Percentiles rank a stretch among this genome's conserved stretches.
These are phyloP conservation scores for Lasiosphaeria miniovina DNA, from an alignment of 495 filamentous ascomycete genomes.

Conservation along the genomic window DNA sequence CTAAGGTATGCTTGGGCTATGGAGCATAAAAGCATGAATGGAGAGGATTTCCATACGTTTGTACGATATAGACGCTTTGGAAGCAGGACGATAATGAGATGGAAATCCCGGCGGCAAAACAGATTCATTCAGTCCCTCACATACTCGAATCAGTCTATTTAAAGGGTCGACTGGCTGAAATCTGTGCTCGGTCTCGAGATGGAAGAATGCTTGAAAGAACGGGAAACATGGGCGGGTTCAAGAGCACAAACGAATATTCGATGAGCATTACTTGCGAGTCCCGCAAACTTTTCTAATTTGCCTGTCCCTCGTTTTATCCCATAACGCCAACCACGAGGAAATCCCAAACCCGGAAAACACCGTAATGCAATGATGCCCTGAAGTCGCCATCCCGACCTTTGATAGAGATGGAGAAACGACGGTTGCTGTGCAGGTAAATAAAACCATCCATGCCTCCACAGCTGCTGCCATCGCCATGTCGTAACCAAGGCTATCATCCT, in stretches of 20 bases:
- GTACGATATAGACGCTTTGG: not conserved
- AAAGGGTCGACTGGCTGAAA: too few relatives aligned
- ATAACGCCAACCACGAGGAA: constrained; percentile 1
- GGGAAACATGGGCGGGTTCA: too few relatives aligned
- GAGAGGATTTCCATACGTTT: not conserved
- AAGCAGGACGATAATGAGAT: constrained; percentile 1
- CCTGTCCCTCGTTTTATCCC: not conserved
- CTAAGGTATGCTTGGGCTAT: not conserved
- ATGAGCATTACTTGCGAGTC: not conserved
- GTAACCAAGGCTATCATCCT: not conserved
- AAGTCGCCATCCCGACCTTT: not conserved
- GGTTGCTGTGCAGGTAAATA: not conserved
- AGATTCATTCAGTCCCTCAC: too few relatives aligned
- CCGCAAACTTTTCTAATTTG: not conserved
- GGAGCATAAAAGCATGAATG: constrained; percentile 1
- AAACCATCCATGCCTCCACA: not conserved
- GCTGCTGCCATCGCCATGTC: not conserved
- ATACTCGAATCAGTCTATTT: too few relatives aligned
- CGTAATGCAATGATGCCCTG: constrained; percentile 7
- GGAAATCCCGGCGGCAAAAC: not conserved
- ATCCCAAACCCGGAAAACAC: not conserved
- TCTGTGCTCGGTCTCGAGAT: too few relatives aligned
- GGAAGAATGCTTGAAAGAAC: too few relatives aligned
- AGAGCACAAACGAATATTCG: not conserved
- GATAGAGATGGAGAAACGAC: not conserved